Evolutionary conservation across 1,284 basidiomycete species (phyloP), one percentile per base, ranked within the genome.

Genomic region (Ganoderma multipileum): DNA sequence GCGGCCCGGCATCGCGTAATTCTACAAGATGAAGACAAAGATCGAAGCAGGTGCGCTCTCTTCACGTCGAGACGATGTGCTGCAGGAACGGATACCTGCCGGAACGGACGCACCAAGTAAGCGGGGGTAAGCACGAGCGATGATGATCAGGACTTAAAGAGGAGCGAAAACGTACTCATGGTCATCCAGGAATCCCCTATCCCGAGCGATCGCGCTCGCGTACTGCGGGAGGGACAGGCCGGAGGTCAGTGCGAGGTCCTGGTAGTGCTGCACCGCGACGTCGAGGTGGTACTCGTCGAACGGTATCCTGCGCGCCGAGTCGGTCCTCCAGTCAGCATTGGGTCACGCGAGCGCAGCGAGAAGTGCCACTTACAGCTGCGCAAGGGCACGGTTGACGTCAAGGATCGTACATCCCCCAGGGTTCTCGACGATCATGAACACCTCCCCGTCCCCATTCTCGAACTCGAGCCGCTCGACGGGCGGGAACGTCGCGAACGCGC

Each of bases 351-450:
- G n/a, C n/a, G n/a, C n/a, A n/a, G n/a, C n/a, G n/a, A n/a, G n/a
- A n/a, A n/a, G n/a, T n/a, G n/a, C n/a, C 44, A 47, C 78, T 63
- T 47, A 79, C 79, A 79, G 68, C 44, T 79, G 77, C 28, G 74
- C 76, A 8, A 80, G 73, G 11, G 77, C 74, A n/a, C 79, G 74
- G 70, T 80, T 80, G n/a, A 79, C 75, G 66, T 80, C 79, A 12
- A 80, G 69, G 12, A 80, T 64, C 39, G 79, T 79, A 61, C 75
- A 77, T 0, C 79, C 79, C 60, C 77, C 77, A 1, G 77, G 75
- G 65, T 80, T 80, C 59, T 75, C 70, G 28, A 79, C 79, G 61
- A 76, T 71, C 65, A 78, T 73, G 67, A 78, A 76, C 7, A 73
- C 68, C 42, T 73, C 69, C 18, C 78, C 77, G 5, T 76, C 68